Base-by-base conservation (phyloP, 2,329 filamentous ascomycete species). In the Penicillium psychrosexuale region DNA sequence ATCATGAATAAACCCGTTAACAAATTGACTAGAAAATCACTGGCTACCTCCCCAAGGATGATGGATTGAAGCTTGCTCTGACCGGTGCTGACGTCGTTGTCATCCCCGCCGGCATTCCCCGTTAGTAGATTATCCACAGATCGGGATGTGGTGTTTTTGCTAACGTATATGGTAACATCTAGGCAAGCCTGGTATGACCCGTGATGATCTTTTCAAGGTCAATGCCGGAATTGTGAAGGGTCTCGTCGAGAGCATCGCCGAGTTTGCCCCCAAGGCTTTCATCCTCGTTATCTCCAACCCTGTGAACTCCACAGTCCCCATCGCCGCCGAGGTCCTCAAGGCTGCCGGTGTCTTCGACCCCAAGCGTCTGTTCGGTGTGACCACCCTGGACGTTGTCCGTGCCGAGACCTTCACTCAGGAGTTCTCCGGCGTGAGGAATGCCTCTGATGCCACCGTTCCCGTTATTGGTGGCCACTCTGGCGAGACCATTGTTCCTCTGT, bases 151-250 rank as follows among this genome's bases (percentile, higher is more conserved):
- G 31, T 44, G 5, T 17, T 24, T 38, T 38, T 27, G 33, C 53
- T 57, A 67, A 62, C 28, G 49, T 15, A 39, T 19, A 27, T 19
- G 11, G 24, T 42, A 7, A 8, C 27, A 52, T 43, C 39, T 55
- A 97, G 93, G 93, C 80, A 97, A 97, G 84, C 94, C 94, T 69
- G 94, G 94, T 71, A 99, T 99, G 94, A 97, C 90, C 77, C 91
- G 94, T 80, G 94, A 99, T 71, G 94, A 97, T 74, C 90, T 99
- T 57, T 99, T 99, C 89, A 97, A 97, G 81, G 96, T 97, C 83
- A 99, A 99, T 77, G 94, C 94, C 58, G 90, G 92, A 69, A 99
- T 99, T 72, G 94, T 99, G 72, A 91, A 94, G 80, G 91, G 90
- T 67, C 84, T 99, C 65, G 88, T 95, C 68, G 89, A 96, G 82